Base-by-base conservation (phyloP, 805 yeast genomes). In the Starmerella scarabaei region DNA sequence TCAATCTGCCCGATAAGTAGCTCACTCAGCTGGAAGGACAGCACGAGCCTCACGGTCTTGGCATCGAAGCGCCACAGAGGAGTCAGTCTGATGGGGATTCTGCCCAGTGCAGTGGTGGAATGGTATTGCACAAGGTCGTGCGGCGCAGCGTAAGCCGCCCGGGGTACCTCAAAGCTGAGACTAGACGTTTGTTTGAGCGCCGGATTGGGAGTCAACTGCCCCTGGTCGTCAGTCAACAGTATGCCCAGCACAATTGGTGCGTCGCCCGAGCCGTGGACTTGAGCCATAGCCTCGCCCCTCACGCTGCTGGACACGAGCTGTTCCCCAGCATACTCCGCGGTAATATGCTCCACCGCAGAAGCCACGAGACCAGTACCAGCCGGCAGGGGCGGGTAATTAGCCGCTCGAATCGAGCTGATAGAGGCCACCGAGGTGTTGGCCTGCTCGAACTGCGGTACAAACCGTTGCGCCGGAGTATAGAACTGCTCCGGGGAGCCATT, bases 1-100 rank as follows among this genome's bases (percentile, higher is more conserved):
- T 62, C 61, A 11, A 7, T 7, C 20, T 62, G 59, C 21, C 52
- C 49, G 12, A 62, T 60, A 41, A 71, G 64, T 16, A 61, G 60
- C 3, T 74, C 74, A 36, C 73, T 62, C 44, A 80, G 67, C 54
- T 68, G 70, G 46, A 83, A 61, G 16, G 79, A 75, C 42, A 88
- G 67, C 62, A 86, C 80, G 42, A 88, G 79, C 50, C 93, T 78
- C 1, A 95, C 77, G 62, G 85, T 94, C 40, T 69, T 77, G 16
- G 70, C 69, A 58, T 86, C 95, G 55, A 79, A 80, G 54, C 85
- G 80, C 97, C 97, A 91, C 33, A 79, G 73, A 31, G 94, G 95
- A 30, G 75, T 68, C 35, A 88, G 68, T 21, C 72, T 58, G 20
- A 88, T 59, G 11, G 97, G 96, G 39, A 47, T 51, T 40, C 8